A percentile compares a stretch with the other conserved stretches of the same genome.
phyloP scores from a whole-genome alignment of 371 early-diverging fungal genomes.

The Mucor mucedo region DNA sequence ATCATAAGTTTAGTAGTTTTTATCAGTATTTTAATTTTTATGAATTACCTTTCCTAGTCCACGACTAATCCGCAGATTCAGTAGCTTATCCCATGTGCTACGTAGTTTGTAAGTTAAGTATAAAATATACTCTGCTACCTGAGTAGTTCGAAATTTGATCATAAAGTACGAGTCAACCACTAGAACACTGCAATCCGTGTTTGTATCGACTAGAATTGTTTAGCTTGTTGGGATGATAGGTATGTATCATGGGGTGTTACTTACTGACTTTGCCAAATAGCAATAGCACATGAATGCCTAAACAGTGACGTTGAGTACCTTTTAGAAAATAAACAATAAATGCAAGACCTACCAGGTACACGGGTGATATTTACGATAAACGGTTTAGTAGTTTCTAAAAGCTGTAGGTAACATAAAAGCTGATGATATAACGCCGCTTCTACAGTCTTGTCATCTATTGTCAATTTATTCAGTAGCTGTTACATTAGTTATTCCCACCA shows the following conservation, averaged over 20 bases:
- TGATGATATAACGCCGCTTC: constrained; percentile 48
- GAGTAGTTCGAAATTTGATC: constrained; percentile 51
- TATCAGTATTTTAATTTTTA: not conserved
- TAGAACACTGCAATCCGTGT: constrained; percentile 57
- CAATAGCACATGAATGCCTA: constrained; percentile 50
- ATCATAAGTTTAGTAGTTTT: not conserved
- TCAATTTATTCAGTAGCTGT: not conserved
- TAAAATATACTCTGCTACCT: constrained; percentile 44
- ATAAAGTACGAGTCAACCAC: constrained; percentile 66
- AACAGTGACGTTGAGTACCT: not conserved
- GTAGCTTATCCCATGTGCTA: constrained; percentile 30
- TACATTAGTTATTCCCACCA: not conserved
- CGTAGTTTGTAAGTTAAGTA: constrained; percentile 40
- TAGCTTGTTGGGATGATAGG: not conserved
- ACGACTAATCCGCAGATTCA: constrained; percentile 39
- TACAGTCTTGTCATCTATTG: constrained; percentile 46
- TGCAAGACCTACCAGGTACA: constrained; percentile 47
- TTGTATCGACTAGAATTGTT: constrained; percentile 57
- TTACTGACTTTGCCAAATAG: constrained; percentile 48
- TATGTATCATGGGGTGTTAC: constrained; percentile 3
- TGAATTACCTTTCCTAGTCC: constrained; percentile 34
- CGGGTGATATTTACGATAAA: constrained; percentile 66
- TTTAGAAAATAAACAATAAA: not conserved
- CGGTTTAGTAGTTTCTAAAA: constrained; percentile 72
- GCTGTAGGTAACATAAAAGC: constrained; percentile 64